Percentiles rank a stretch among this genome's conserved stretches.
Conservation (phyloP, 2,329 filamentous ascomycete species). For the Diaporthe batatas region DNA sequence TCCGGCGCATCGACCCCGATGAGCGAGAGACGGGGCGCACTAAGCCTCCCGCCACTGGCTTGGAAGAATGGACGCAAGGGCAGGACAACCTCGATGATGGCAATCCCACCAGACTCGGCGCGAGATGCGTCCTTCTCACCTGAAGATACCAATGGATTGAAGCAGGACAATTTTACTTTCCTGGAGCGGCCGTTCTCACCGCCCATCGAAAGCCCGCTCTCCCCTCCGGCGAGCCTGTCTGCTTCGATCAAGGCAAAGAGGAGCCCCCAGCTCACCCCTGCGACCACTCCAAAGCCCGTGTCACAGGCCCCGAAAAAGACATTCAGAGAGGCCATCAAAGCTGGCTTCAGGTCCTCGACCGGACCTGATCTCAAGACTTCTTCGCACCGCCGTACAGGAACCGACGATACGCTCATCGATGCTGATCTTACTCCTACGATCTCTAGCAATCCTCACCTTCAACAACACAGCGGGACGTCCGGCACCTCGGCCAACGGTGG, state of each 20-base stretch:
- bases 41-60: conserved; percentile 36
- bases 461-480: conserved; percentile 1
- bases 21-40: conserved; percentile 30
- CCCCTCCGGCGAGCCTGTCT: conserved; percentile 41
- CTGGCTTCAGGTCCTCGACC: conserved; percentile 37
- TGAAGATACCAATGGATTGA: conserved; percentile 4
- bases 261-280: conserved; percentile 41
- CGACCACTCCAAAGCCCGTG: conserved; percentile 26
- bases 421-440: conserved; percentile 19
- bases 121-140: conserved; percentile 34
- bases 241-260: conserved; percentile 51
- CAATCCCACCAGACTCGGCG: conserved; percentile 40
- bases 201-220: conserved; percentile 33
- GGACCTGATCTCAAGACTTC: conserved; percentile 15
- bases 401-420: conserved; percentile 37
- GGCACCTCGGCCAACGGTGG: neutral
- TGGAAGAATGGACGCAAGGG: conserved; percentile 39
- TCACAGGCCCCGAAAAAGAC: conserved; percentile 34
- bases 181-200: conserved; percentile 41
- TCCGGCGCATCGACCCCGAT: conserved; percentile 23
- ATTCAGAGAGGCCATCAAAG: conserved; percentile 42
- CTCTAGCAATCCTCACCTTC: neutral
- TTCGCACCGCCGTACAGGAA: conserved; percentile 28
- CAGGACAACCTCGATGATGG: conserved; percentile 41
- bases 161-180: conserved; percentile 38